A percentile compares a stretch with the other conserved stretches of the same genome.
Conservation (phyloP, 75 land plant genomes). For the Selaginella moellendorffii region DNA sequence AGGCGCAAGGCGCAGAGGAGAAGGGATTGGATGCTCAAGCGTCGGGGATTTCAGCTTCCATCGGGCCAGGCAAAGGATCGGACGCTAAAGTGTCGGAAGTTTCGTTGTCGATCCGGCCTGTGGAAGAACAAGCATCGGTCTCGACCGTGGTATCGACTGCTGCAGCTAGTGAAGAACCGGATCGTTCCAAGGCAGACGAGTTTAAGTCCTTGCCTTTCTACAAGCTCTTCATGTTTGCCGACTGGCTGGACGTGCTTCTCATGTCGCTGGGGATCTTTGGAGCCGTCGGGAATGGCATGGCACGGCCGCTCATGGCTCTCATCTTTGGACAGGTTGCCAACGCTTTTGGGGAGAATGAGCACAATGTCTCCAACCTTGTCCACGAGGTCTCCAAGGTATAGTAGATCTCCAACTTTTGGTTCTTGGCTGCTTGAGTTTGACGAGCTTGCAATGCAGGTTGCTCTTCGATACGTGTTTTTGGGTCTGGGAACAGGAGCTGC, state of each 20-base stretch:
- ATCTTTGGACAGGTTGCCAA: conserved; percentile 47
- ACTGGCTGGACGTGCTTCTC: conserved; percentile 33
- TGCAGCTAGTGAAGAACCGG: too few relatives aligned
- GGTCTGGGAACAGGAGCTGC: conserved; percentile 44
- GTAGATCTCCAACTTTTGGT: neutral
- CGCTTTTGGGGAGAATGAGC: conserved; percentile 37
- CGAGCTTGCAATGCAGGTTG: conserved; percentile 50
- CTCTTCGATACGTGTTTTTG: conserved; percentile 52
- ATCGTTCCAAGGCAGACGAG: too few relatives aligned
- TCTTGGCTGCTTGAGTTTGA: neutral
- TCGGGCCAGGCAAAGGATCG: too few relatives aligned
- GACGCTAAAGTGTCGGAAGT: too few relatives aligned
- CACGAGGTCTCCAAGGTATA: conserved; percentile 46
- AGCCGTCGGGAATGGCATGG: conserved; percentile 44
- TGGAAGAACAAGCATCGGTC: too few relatives aligned
- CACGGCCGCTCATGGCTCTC: conserved; percentile 58
- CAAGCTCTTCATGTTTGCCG: conserved; percentile 70
- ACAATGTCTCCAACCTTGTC: conserved; percentile 12
- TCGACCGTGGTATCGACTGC: too few relatives aligned
- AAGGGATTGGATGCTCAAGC: too few relatives aligned
- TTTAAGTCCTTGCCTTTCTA: conserved; percentile 42
- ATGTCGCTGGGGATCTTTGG: conserved; percentile 48
- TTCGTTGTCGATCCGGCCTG: too few relatives aligned
- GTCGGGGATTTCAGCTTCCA: too few relatives aligned
- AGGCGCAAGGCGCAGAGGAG: too few relatives aligned